A percentile compares a stretch with the other conserved stretches of the same genome.
Conservation (phyloP, 148 eudicot genomes). For the Pouteria glomerata region DNA sequence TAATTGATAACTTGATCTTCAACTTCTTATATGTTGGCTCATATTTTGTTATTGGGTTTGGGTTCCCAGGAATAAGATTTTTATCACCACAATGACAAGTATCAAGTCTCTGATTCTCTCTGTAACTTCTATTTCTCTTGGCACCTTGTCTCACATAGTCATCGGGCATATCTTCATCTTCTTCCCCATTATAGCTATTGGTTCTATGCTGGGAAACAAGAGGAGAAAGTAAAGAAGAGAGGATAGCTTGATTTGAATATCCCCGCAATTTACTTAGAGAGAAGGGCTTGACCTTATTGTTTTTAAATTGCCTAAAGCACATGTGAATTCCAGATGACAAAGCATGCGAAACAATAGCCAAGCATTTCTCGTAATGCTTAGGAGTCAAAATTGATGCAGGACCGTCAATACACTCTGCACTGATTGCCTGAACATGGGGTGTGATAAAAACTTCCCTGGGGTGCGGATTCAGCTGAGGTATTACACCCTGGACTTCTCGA, state of each 20-base stretch:
- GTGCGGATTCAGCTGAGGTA: constrained; percentile 15
- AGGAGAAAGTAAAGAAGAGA: constrained; percentile 21
- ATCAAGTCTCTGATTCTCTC: constrained; percentile 14
- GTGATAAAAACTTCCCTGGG: constrained; percentile 28
- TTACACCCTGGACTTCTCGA: constrained; percentile 3
- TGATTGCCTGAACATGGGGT: constrained; percentile 19
- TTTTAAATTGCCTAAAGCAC: constrained; percentile 24
- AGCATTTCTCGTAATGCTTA: constrained; percentile 19
- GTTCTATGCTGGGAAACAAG: constrained; percentile 11
- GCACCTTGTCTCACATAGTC: background rate
- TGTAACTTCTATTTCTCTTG: constrained; percentile 13
- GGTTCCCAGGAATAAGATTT: constrained; percentile 8
- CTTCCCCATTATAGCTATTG: constrained; percentile 5
- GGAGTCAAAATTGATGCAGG: constrained; percentile 24
- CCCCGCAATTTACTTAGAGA: constrained; percentile 20
- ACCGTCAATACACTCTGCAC: constrained; percentile 23
- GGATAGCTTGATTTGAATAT: constrained; percentile 17
- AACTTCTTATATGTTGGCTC: constrained; percentile 20
- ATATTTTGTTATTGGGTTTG: constrained; percentile 7
- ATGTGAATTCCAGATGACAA: constrained; percentile 5
- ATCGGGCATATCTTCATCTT: constrained; percentile 11
- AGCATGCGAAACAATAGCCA: constrained; percentile 13
- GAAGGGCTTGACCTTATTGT: constrained; percentile 17
- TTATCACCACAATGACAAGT: background rate
- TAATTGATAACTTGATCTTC: constrained; percentile 25